Percentiles rank a stretch among this genome's conserved stretches.
These are phyloP conservation scores for Rhodofomes roseus DNA, from an alignment of 1,284 basidiomycete species.

Conservation along the genomic window DNA sequence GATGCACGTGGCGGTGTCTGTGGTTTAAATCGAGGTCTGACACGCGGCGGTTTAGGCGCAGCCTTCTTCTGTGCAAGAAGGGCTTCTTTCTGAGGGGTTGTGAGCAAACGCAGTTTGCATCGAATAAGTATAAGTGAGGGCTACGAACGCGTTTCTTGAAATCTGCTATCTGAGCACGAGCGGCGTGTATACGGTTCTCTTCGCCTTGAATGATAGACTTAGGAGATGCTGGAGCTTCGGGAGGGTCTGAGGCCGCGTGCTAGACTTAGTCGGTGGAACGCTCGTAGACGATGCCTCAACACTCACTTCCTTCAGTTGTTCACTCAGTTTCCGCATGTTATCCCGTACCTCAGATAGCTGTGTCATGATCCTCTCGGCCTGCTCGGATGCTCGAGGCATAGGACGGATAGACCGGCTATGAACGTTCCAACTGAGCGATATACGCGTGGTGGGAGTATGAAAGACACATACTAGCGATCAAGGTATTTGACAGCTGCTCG, in stretches of 20 bases:
- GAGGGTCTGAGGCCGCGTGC: constrained; percentile 29
- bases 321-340: constrained; percentile 47
- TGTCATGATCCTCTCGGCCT: constrained; percentile 50
- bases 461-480: constrained; percentile 58
- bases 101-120: neutral
- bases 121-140: too few species aligned
- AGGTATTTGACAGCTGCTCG: constrained; percentile 71
- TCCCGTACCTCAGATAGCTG: constrained; percentile 47
- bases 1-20: constrained; percentile 20
- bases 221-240: constrained; percentile 34
- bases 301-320: constrained; percentile 53
- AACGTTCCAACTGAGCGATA: constrained; percentile 2
- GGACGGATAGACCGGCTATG: constrained; percentile 58
- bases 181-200: constrained; percentile 50
- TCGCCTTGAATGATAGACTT: constrained; percentile 49
- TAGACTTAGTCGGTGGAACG: constrained; percentile 27
- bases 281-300: neutral
- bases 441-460: neutral
- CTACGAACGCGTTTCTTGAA: constrained; percentile 46
- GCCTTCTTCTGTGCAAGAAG: constrained; percentile 28
- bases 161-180: constrained; percentile 49
- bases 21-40: constrained; percentile 11
- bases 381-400: constrained; percentile 67
- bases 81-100: constrained; percentile 38
- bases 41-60: neutral